Evolutionary conservation across 2,329 filamentous ascomycete species (phyloP).

Genomic region (Pezicula neosporulosa): DNA sequence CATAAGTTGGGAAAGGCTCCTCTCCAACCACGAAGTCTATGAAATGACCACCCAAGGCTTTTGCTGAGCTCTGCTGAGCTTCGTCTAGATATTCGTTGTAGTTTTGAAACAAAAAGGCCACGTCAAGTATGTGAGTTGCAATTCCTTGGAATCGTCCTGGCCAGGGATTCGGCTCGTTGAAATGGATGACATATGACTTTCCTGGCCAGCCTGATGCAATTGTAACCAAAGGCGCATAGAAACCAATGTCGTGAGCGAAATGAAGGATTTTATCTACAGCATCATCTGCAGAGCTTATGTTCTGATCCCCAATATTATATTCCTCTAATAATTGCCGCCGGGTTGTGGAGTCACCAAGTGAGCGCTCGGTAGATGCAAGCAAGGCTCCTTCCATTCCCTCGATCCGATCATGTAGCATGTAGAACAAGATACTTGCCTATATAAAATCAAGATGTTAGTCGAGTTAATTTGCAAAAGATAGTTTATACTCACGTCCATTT

Average conservation of each 20-base stretch:
- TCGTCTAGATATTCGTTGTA: conserved; percentile 34
- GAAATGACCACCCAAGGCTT: conserved; percentile 32
- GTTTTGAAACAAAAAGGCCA: conserved; percentile 42
- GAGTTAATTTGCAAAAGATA: conserved; percentile 6
- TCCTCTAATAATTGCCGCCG: no score
- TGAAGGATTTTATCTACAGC: conserved; percentile 37
- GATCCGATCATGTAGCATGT: no score
- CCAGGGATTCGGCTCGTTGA: conserved; percentile 46
- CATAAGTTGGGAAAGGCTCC: conserved; percentile 22
- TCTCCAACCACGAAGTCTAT: conserved; percentile 35
- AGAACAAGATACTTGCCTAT: conserved; percentile 7
- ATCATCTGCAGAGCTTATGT: conserved; percentile 17
- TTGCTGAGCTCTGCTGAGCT: conserved; percentile 28
- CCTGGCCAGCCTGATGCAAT: conserved; percentile 35
- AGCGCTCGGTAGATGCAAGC: no score
- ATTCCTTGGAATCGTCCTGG: conserved; percentile 36
- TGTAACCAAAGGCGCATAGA: conserved; percentile 38
- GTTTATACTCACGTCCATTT: conserved; percentile 38
- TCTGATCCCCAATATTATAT: no score
- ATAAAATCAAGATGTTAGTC: neutral
- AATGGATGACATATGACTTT: conserved; percentile 36
- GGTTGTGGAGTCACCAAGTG: no score
- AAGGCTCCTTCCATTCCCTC: no score
- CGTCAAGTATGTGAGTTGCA: conserved; percentile 41
- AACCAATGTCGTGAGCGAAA: conserved; percentile 42